These are phyloP conservation scores for Coemansia guatemalensis DNA, from an alignment of 192 early-diverging fungal genomes.

Conservation along the genomic window DNA sequence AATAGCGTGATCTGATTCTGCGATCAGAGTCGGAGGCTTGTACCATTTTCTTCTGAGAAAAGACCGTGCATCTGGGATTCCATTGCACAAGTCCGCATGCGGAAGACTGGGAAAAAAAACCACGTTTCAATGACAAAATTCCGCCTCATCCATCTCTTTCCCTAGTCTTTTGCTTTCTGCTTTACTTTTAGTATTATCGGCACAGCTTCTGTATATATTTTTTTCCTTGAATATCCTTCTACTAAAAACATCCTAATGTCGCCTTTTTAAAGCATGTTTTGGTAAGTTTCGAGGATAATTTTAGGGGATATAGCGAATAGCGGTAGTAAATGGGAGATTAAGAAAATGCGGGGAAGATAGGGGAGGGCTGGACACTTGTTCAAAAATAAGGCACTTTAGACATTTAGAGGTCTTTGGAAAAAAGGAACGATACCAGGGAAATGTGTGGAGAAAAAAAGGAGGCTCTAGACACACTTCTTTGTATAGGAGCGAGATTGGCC, in stretches of 20 bases:
- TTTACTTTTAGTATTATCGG: background rate
- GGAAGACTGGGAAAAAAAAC: background rate
- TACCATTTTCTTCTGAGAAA: background rate
- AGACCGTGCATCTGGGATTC: background rate
- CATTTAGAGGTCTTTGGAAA: background rate
- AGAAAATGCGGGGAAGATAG: background rate
- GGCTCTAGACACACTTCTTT: constrained; percentile 2
- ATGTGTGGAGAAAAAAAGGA: background rate
- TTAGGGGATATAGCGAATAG: background rate
- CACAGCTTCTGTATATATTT: background rate
- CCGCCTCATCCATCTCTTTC: background rate
- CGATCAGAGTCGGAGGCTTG: background rate
- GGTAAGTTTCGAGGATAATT: background rate
- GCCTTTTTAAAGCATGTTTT: background rate
- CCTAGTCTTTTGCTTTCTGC: background rate
- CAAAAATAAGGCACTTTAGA: background rate
- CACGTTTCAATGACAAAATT: background rate
- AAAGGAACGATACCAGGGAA: background rate
- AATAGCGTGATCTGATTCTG: background rate
- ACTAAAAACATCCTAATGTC: background rate
- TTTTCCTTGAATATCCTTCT: too few relatives aligned
- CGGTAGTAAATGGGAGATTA: background rate
- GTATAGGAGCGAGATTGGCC: background rate
- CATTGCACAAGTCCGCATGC: background rate
- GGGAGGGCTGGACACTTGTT: background rate